Base-by-base conservation (phyloP, 306 rosid species). In the Parietaria judaica region DNA sequence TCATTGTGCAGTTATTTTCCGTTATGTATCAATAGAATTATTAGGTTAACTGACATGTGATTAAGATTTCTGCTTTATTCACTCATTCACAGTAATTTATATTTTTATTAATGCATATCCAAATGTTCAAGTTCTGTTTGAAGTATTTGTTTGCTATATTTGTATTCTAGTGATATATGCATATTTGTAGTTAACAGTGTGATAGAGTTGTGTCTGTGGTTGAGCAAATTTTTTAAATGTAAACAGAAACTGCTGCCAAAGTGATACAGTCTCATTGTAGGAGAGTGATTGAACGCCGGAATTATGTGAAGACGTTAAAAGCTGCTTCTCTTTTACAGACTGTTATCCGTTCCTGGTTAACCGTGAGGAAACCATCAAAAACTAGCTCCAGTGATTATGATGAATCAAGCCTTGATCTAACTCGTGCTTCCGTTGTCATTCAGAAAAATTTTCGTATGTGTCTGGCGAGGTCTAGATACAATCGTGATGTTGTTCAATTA, bases 301-400 rank as follows among this genome's bases (percentile, higher is more conserved):
- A 64, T 56, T 85, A 75, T 76, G 50, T 69, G 51, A 83, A 71
- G 80, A 74, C 70, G 77, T 41, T 60, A 60, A 72, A 66, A 51
- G 72, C 81, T 14, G 73, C 75, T 38, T 56, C 74, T 63, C 74
- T 85, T 71, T 71, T 83, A 77, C 94, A 88, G 77, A 69, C 73
- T 52, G 82, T 73, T 73, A 70, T 85, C 67, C 83, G 84, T 67
- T 84, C 86, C 61, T 83, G 94, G 90, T 75, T 77, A 75, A 72
- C 14, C 59, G 72, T 56, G 65, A 81, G 79, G 70, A 79, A 73
- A 71, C 61, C 73, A 14, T 54, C 50, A n/a, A 70, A 70, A 58
- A 37, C 55, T 36, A 23, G 70, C 44, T 53, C 55, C 46, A 43
- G 12, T 66, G 45, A 58, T 78, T 45, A n/a, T 45, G 50, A 68